Percentiles rank a stretch among this genome's conserved stretches.
phyloP scores from a whole-genome alignment of 495 filamentous ascomycete genomes.

The Cetradonia linearis region DNA sequence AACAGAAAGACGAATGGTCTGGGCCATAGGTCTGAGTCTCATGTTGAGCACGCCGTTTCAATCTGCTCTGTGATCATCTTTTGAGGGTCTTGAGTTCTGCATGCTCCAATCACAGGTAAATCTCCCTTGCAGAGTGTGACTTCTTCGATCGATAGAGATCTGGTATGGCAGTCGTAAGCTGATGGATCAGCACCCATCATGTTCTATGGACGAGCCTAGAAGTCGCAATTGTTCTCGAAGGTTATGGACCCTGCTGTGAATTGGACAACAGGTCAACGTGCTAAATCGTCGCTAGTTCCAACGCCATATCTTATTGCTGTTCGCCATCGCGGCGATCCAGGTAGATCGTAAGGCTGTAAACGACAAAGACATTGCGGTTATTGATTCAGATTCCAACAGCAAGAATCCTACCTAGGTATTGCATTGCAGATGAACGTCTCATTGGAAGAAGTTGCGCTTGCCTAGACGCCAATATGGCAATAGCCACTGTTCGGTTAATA shows the following conservation, averaged over 20 bases:
- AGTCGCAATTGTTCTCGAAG: not conserved
- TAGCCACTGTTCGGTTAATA: not conserved
- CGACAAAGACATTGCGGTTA: not conserved
- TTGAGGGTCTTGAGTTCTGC: not conserved
- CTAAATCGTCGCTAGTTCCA: not conserved
- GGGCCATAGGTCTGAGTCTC: not conserved
- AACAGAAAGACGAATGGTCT: not conserved
- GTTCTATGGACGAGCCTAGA: not conserved
- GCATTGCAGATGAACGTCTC: not conserved
- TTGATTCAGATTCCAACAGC: not conserved
- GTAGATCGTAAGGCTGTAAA: not conserved
- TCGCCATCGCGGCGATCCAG: not conserved
- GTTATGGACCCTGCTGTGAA: not conserved
- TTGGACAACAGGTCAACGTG: not conserved
- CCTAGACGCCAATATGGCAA: not conserved
- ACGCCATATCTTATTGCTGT: not conserved
- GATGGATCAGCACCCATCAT: no score
- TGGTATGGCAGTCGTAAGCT: no score
- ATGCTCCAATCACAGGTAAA: no score
- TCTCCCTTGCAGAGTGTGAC: not conserved
- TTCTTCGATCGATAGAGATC: no score
- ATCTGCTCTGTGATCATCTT: not conserved
- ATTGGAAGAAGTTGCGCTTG: not conserved
- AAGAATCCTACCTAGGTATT: not conserved
- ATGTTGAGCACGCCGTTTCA: not conserved